Conservation (phyloP, 768 basidiomycete species). For the Lentinula aciculospora region DNA sequence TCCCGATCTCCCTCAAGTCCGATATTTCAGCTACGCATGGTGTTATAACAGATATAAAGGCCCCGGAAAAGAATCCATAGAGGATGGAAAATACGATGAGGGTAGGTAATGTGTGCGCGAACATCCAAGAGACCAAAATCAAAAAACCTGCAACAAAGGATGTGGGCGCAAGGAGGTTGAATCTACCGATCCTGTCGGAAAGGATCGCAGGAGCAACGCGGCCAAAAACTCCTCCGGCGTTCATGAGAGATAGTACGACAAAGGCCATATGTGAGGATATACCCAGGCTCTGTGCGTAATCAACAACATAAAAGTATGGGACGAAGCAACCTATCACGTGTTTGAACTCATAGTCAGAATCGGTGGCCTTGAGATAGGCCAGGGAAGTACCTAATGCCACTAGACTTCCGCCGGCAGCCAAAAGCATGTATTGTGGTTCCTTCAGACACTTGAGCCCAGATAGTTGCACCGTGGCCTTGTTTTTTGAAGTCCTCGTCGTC, state of each 20-base stretch:
- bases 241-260: conserved; percentile 60
- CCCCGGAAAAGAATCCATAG: conserved; percentile 64
- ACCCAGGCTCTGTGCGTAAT: conserved; percentile 41
- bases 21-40: conserved; percentile 68
- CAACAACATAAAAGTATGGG: conserved; percentile 66
- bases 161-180: conserved; percentile 60
- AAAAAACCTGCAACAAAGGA: conserved; percentile 60
- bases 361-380: not conserved
- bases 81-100: conserved; percentile 36
- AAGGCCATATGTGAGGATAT: conserved; percentile 37
- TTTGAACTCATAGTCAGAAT: not conserved
- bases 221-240: conserved; percentile 61
- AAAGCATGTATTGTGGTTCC: conserved; percentile 47
- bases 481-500: conserved; percentile 17
- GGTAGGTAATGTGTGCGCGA: conserved; percentile 30
- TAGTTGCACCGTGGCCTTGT: not conserved
- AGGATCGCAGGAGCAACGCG: conserved; percentile 59
- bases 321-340: conserved; percentile 53
- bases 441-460: conserved; percentile 10
- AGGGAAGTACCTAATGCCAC: conserved; percentile 51
- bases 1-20: conserved; percentile 51
- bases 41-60: conserved; percentile 61
- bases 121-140: conserved; percentile 54
- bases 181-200: conserved; percentile 61
- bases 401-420: conserved; percentile 49